These are phyloP conservation scores for Auricularia sp. DNA, from an alignment of 768 basidiomycete genomes.

Conservation along the genomic window DNA sequence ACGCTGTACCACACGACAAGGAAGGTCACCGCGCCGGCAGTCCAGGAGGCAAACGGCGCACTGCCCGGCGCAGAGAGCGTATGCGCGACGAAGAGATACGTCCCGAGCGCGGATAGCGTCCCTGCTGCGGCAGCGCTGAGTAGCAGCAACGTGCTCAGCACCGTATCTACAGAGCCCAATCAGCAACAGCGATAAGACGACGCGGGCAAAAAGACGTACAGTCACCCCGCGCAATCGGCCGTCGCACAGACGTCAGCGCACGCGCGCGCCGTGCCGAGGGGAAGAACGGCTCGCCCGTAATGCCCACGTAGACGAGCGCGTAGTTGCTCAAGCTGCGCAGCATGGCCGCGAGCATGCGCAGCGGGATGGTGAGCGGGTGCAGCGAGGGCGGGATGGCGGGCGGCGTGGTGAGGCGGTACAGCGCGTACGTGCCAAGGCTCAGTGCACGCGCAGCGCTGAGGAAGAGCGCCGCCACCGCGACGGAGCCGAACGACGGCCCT, in stretches of 20 bases:
- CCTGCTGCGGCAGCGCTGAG: constrained; percentile 68
- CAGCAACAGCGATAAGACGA: constrained; percentile 47
- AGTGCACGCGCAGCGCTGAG: constrained; percentile 61
- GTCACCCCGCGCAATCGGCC: constrained; percentile 28
- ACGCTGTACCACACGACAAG: constrained; percentile 77
- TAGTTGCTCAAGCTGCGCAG: constrained; percentile 49
- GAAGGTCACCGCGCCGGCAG: constrained; percentile 72
- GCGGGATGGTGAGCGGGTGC: constrained; percentile 19
- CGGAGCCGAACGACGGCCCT: constrained; percentile 72
- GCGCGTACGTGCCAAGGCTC: constrained; percentile 35
- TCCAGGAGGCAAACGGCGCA: constrained; percentile 63
- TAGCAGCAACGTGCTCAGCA: constrained; percentile 54
- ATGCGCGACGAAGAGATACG: constrained; percentile 86
- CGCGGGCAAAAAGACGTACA: constrained; percentile 26
- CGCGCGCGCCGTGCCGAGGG: constrained; percentile 44
- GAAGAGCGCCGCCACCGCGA: constrained; percentile 67
- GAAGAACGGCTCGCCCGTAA: constrained; percentile 67
- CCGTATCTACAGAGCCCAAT: constrained; percentile 4
- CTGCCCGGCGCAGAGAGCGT: constrained; percentile 58
- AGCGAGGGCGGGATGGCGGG: constrained; percentile 13
- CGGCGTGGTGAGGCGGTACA: constrained; percentile 34
- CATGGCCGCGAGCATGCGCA: constrained; percentile 25
- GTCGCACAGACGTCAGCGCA: constrained; percentile 40
- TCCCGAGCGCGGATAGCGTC: constrained; percentile 68
- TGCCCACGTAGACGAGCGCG: constrained; percentile 62